Evolutionary conservation across 164 flowering plant species (phyloP).

Genomic region (Berberis thunbergii): DNA sequence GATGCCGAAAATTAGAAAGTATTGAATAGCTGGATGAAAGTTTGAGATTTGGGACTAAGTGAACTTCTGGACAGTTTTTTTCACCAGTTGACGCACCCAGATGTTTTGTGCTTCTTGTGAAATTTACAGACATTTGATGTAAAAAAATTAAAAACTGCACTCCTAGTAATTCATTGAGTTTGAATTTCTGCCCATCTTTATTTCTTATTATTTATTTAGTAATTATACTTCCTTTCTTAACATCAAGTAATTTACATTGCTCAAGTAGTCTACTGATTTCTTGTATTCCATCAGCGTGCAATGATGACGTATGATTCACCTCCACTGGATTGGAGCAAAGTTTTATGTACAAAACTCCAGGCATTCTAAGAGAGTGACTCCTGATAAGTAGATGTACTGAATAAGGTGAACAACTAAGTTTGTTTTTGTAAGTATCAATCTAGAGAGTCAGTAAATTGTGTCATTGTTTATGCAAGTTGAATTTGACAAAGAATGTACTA

Average conservation of each 20-base stretch:
- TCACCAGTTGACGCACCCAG: conserved; percentile 4
- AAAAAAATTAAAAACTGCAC: neutral
- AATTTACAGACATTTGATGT: conserved; percentile 5
- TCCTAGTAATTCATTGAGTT: conserved; percentile 3
- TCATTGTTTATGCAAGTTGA: no score
- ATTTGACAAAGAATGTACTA: no score
- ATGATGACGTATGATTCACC: conserved; percentile 31
- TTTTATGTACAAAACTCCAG: conserved; percentile 11
- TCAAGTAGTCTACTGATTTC: conserved; percentile 14
- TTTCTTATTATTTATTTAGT: neutral
- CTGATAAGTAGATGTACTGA: conserved; percentile 12
- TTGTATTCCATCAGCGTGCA: conserved; percentile 31
- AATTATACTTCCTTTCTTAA: neutral
- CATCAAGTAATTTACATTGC: neutral
- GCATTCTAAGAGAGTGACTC: conserved; percentile 14
- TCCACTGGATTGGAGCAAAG: conserved; percentile 18
- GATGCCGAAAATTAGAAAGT: conserved; percentile 25
- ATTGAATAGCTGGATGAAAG: conserved; percentile 22
- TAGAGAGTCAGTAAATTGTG: conserved; percentile 2
- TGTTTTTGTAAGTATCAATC: conserved; percentile 1
- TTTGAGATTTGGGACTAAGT: conserved; percentile 16
- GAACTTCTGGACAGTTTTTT: neutral
- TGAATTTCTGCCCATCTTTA: neutral
- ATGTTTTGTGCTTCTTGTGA: conserved; percentile 6
- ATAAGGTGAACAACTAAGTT: conserved; percentile 9